phyloP scores from a whole-genome alignment of 140 eudicot genomes.

The Oenanthe javanica region DNA sequence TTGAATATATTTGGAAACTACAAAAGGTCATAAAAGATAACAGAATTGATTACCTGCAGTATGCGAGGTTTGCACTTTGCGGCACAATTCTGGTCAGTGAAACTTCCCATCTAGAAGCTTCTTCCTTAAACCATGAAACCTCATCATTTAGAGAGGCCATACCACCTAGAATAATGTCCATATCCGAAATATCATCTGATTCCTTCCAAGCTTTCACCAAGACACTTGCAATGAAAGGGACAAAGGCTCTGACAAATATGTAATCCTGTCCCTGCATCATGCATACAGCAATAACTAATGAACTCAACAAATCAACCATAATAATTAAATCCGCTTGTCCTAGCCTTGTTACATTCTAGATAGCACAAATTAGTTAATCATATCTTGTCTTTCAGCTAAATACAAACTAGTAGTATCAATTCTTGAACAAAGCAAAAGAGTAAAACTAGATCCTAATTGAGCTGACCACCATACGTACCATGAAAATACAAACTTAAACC shows the following conservation, averaged over 20 bases:
- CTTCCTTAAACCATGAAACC: constrained; percentile 71
- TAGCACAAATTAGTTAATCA: not conserved
- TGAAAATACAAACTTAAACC: not conserved
- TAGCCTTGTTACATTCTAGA: not conserved
- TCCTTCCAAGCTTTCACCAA: constrained; percentile 67
- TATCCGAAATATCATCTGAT: constrained; percentile 42
- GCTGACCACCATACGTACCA: not conserved
- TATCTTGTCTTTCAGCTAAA: not conserved
- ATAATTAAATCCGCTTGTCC: not conserved
- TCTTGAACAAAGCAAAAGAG: not conserved
- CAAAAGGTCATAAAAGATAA: not conserved
- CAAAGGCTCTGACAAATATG: constrained; percentile 64
- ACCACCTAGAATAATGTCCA: constrained; percentile 72
- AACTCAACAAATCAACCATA: not conserved
- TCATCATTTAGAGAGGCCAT: constrained; percentile 80
- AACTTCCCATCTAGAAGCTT: constrained; percentile 68
- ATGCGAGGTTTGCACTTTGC: constrained; percentile 45
- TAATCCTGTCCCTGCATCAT: constrained; percentile 77
- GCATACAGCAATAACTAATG: not conserved
- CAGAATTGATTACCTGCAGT: constrained; percentile 57
- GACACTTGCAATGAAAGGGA: constrained; percentile 73
- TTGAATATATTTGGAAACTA: not conserved
- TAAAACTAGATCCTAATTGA: not conserved
- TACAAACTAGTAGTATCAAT: not conserved
- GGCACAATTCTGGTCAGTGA: constrained; percentile 54